Evolutionary conservation across 805 yeast genomes (phyloP), one percentile per base, ranked within the genome.

Genomic region (Cephaloascus albidus): DNA sequence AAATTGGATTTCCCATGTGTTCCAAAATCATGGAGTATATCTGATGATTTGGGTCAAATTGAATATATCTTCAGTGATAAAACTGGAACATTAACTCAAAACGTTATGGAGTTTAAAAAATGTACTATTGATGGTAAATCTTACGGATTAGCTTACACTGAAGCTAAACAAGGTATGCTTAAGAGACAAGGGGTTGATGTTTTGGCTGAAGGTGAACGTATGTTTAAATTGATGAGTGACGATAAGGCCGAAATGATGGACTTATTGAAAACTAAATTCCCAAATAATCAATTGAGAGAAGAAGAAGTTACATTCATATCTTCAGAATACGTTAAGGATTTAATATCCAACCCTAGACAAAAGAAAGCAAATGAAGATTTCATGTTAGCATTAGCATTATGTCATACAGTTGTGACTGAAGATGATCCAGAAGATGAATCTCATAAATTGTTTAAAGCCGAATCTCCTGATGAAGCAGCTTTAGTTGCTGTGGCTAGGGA

Each of bases 61-160:
- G 95, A 85, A 54, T 85, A 85, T 53, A 76, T 85, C 37, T 85
- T 85, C 57, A 79, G 87, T 60, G 94, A 84, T 60, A 84, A 84
- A 54, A 84, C 94, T 1, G 94, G 94, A 44, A 84, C 94, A 1
- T 60, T 84, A 50, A 84, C 94, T 1, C 93, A 84, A 54, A 84
- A 84, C 53, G 76, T 84, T 20, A 85, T 85, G 95, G 93, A 85
- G 53, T 84, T 81, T 58, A 85, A 83, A 48, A 85, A 84, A 54
- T 78, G 87, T 57, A 77, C 93, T 3, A 78, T 85, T 39, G 76
- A 76, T 51, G 93, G 93, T 36, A 63, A 68, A 17, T 66, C 79
- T 14, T 85, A 85, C 51, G 94, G 94, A 20, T 61, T 76, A 43
- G 93, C 93, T 0, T 85, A 85, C 51, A 85, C 95, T 2, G 95